Conservation (phyloP, 2,329 filamentous ascomycete genomes). For the Orbilia javanica region DNA sequence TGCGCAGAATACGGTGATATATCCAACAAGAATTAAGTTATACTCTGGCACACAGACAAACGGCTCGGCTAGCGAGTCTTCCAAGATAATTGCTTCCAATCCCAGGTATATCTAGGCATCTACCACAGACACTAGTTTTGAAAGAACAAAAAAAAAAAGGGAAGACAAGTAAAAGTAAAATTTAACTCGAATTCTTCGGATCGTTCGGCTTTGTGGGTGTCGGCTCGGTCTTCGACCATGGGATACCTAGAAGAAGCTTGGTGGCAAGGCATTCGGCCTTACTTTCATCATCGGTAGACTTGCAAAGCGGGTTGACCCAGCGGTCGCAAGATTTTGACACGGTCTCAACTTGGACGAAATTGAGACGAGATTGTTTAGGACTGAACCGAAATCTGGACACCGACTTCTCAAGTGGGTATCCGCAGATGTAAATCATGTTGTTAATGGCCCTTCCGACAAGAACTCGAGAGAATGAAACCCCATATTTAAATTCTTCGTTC, state of each 20-base stretch:
- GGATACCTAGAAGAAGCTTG: constrained; percentile 30
- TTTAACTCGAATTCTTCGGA: neutral
- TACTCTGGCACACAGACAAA: neutral
- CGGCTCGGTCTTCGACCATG: constrained; percentile 9
- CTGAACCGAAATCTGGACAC: neutral
- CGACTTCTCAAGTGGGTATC: neutral
- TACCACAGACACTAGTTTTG: neutral
- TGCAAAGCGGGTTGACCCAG: constrained; percentile 21
- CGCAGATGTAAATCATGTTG: neutral
- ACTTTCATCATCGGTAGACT: constrained; percentile 26
- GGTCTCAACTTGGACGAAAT: neutral
- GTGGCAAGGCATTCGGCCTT: constrained; percentile 29
- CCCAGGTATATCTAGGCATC: neutral
- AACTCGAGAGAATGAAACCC: neutral
- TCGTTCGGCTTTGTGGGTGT: constrained; percentile 5
- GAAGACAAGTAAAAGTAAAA: too few species aligned
- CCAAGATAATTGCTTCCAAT: neutral
- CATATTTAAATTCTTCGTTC: constrained; percentile 18
- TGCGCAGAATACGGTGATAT: neutral
- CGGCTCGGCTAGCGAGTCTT: neutral
- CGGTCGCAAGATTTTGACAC: neutral
- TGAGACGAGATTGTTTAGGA: neutral
- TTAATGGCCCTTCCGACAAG: constrained; percentile 1
- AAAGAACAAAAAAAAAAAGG: neutral
- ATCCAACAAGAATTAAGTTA: neutral